A percentile compares a stretch with the other conserved stretches of the same genome.
These are phyloP conservation scores for Capsicum rhomboideum DNA, from an alignment of 257 asterid species.

Conservation along the genomic window DNA sequence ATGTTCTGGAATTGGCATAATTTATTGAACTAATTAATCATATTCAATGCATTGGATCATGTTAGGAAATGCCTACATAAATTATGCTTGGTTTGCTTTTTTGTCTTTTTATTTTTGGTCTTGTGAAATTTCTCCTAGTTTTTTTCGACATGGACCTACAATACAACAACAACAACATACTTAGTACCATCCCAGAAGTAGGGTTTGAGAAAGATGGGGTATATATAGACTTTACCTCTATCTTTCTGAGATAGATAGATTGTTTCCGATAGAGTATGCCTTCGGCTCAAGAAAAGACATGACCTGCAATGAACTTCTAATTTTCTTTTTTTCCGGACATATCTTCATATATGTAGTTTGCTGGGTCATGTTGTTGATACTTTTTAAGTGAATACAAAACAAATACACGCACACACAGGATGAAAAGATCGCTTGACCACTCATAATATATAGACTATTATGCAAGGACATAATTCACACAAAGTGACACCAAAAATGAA, in stretches of 20 bases:
- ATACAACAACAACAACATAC: background rate
- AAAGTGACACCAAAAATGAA: no score
- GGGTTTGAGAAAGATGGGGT: background rate
- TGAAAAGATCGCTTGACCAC: no score
- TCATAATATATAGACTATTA: no score
- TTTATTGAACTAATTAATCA: background rate
- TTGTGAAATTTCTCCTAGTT: background rate
- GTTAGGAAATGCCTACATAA: background rate
- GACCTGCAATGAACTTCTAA: background rate
- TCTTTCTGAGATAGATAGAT: no score
- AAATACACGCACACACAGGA: no score
- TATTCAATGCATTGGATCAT: background rate
- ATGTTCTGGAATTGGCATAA: background rate
- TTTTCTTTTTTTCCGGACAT: background rate
- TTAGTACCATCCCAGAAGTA: background rate
- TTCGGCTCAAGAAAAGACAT: background rate
- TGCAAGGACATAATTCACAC: no score
- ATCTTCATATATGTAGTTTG: no score
- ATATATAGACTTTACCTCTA: no score
- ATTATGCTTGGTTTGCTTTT: background rate
- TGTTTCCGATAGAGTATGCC: no score
- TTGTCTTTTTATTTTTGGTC: background rate
- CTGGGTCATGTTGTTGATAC: no score
- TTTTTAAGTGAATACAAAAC: no score
- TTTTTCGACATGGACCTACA: background rate